Evolutionary conservation across 2,329 filamentous ascomycete genomes (phyloP).

Genomic region (Fusarium redolens): DNA sequence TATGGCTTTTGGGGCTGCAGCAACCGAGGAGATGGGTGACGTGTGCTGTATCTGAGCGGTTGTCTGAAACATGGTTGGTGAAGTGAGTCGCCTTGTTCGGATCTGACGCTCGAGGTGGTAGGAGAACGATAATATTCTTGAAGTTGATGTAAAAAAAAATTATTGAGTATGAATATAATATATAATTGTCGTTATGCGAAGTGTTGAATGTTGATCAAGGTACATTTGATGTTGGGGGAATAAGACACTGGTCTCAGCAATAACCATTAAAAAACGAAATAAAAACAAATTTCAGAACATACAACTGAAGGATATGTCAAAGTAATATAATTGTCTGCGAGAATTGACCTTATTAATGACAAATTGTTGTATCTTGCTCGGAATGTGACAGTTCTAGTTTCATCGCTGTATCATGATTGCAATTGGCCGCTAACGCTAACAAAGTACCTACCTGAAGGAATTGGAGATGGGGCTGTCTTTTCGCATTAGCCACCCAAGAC

Average conservation of each 20-base stretch:
- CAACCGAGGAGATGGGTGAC: conserved; percentile 55
- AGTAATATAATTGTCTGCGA: not conserved
- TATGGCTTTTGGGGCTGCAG: conserved; percentile 52
- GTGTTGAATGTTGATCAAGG: not conserved
- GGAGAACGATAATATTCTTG: not conserved
- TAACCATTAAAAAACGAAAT: not conserved
- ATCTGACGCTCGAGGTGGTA: not conserved
- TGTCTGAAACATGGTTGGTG: conserved; percentile 55
- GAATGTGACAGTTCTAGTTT: conserved; percentile 10
- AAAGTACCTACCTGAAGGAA: not conserved
- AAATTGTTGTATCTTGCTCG: not conserved
- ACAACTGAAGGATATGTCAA: not conserved
- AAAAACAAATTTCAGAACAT: not conserved
- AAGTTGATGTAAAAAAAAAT: not conserved
- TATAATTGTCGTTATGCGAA: not conserved
- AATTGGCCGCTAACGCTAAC: not conserved
- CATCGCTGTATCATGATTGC: conserved; percentile 5
- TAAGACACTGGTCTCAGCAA: conserved; percentile 7
- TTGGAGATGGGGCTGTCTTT: not conserved
- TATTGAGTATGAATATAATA: not conserved
- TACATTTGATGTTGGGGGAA: not conserved
- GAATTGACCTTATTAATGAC: not conserved
- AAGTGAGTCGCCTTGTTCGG: not conserved
- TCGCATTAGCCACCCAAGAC: conserved; percentile 25
- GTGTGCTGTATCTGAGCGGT: conserved; percentile 56